Evolutionary conservation across 805 yeast genomes (phyloP).

Genomic region (Pichia nakasei): DNA sequence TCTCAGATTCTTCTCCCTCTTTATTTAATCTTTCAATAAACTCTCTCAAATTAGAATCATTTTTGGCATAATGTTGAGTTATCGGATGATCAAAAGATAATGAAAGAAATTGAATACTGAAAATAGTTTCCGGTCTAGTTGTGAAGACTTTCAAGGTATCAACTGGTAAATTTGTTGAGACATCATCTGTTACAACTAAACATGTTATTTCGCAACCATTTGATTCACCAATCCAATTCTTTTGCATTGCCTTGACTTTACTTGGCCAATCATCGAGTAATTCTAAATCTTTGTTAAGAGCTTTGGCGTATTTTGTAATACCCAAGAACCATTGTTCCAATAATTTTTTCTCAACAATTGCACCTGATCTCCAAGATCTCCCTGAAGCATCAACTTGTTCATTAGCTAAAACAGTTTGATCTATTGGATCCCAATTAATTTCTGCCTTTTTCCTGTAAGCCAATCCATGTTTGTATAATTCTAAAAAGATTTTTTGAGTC

Average conservation of each 20-base stretch:
- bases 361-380: constrained; percentile 95
- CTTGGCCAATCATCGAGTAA: constrained; percentile 72
- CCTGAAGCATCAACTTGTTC: constrained; percentile 94
- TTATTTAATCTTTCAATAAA: constrained; percentile 37
- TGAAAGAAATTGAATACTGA: constrained; percentile 77
- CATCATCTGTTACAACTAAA: constrained; percentile 11
- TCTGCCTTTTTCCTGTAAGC: constrained; percentile 84
- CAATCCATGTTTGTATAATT: constrained; percentile 63
- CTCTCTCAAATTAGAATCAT: constrained; percentile 32
- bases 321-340: constrained; percentile 92
- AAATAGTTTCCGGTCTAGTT: constrained; percentile 83
- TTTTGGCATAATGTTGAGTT: constrained; percentile 30
- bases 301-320: constrained; percentile 73
- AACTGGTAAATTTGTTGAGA: constrained; percentile 8
- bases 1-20: constrained; percentile 29
- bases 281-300: constrained; percentile 55
- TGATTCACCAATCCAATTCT: constrained; percentile 89
- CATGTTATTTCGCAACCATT: constrained; percentile 68
- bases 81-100: constrained; percentile 65
- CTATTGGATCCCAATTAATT: constrained; percentile 97
- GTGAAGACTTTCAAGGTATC: constrained; percentile 54
- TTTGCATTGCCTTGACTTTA: constrained; percentile 84
- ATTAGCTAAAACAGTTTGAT: constrained; percentile 87
- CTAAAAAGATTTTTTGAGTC: constrained; percentile 80
- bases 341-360: constrained; percentile 72